Evolutionary conservation across 2,329 filamentous ascomycete species (phyloP), one percentile per base, ranked within the genome.

Genomic region (Paecilomyces variotii): DNA sequence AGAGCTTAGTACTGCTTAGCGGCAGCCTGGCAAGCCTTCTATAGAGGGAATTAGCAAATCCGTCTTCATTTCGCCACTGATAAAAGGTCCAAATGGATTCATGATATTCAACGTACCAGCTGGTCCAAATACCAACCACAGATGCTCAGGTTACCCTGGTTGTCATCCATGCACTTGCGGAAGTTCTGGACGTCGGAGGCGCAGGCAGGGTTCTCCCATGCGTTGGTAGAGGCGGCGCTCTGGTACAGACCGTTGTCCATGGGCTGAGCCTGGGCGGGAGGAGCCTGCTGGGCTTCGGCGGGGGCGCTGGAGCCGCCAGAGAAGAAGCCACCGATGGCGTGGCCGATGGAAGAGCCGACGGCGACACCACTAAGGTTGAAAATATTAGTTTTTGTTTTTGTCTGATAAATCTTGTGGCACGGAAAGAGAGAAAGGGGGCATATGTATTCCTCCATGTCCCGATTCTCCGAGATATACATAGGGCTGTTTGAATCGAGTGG

Each of bases 51-150:
- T 76, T 70, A 76, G 68, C 60, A 65, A 45, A 54, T 54, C 9
- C 52, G 50, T 50, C 50, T 54, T 28, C 26, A 51, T 52, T 6
- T 24, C 25, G 2, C 50, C 11, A 52, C 11, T 11, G 19, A 19
- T 19, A 24, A 45, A 56, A 57, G 52, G 39, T 7, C 39, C 24
- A 56, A 11, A 54, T 10, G 3, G 19, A 39, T 19, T 5, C 19
- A 56, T 19, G 24, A 53, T 9, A 32, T 30, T 56, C 27, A 55
- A 70, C 74, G 57, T 76, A 80, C 78, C 77, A 99, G 82, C 84
- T 99, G 93, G 76, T 99, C 94, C 69, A 99, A 80, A 77, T 99
- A 99, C 92, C 93, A 99, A 66, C 89, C 89, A 80, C 94, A 99
- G 73, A 97, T 95, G 73, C 88, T 87, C 88, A 99, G 86, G 79